Percentiles rank a stretch among this genome's conserved stretches.
Conservation (phyloP, 148 eudicot genomes). For the Arctostaphylos glauca region DNA sequence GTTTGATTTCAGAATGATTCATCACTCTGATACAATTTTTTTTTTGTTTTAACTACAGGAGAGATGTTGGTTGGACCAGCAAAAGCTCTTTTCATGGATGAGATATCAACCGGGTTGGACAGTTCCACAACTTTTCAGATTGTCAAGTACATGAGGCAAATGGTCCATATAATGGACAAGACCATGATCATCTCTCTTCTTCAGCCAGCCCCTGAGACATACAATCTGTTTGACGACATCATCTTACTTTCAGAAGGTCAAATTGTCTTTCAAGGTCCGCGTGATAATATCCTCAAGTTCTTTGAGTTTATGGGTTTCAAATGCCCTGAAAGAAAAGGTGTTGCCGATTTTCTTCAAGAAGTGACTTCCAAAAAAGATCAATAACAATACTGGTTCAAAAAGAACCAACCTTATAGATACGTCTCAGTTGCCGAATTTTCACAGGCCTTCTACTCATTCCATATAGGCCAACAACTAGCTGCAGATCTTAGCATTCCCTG, state of each 20-base stretch:
- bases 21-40: not conserved
- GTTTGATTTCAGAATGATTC: not conserved
- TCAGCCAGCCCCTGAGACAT: conserved; percentile 50
- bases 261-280: conserved; percentile 46
- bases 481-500: conserved; percentile 32
- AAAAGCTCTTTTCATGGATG: conserved; percentile 46
- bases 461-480: conserved; percentile 31
- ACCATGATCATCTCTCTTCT: conserved; percentile 49
- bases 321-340: conserved; percentile 54
- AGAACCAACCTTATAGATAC: conserved; percentile 28
- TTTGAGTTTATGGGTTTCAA: conserved; percentile 46
- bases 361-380: conserved; percentile 47
- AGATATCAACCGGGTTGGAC: conserved; percentile 12
- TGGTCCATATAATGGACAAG: not conserved
- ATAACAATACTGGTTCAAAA: conserved; percentile 43
- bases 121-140: no score
- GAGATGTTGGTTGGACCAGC: conserved; percentile 55
- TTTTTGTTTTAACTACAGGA: conserved; percentile 19
- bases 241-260: conserved; percentile 47
- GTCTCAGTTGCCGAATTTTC: conserved; percentile 34
- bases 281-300: conserved; percentile 35
- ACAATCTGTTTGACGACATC: conserved; percentile 40
- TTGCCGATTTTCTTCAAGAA: conserved; percentile 46
- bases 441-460: conserved; percentile 23
- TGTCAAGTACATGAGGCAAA: no score